phyloP scores from a whole-genome alignment of 148 eudicot species.

The Cornus suecica region DNA sequence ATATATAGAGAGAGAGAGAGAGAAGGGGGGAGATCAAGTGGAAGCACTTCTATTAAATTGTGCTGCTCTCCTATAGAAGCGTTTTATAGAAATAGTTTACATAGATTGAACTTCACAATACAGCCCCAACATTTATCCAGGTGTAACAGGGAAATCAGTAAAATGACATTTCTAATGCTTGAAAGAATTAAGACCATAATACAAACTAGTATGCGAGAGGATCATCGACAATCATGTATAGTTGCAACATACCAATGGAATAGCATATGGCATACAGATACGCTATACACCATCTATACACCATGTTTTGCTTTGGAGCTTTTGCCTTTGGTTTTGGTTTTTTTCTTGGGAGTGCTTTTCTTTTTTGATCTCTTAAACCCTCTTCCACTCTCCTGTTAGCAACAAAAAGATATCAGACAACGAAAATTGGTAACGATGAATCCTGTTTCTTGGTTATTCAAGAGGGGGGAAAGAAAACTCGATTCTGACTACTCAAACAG shows the following conservation, averaged over 20 bases:
- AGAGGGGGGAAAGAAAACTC: no score
- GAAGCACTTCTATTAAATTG: no score
- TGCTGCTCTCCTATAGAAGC: no score
- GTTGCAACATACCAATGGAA: background rate
- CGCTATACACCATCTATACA: background rate
- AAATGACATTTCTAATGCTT: background rate
- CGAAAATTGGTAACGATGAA: background rate
- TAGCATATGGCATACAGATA: background rate
- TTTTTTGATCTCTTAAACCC: slow-evolving; percentile 39
- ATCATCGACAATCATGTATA: background rate
- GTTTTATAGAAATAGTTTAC: no score
- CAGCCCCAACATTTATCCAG: no score
- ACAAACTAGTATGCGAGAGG: background rate
- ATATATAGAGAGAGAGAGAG: no score
- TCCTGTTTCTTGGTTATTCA: no score
- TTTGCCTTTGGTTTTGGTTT: slow-evolving; percentile 12
- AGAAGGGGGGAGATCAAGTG: no score
- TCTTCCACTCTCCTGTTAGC: slow-evolving; percentile 61
- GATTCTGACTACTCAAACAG: background rate
- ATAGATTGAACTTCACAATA: no score
- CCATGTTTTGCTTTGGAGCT: background rate
- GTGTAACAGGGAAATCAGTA: no score
- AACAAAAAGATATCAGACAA: slow-evolving; percentile 13
- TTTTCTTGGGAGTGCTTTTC: slow-evolving; percentile 41
- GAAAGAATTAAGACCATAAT: background rate